Conservation (phyloP, 768 basidiomycete genomes). For the Suillus discolor region DNA sequence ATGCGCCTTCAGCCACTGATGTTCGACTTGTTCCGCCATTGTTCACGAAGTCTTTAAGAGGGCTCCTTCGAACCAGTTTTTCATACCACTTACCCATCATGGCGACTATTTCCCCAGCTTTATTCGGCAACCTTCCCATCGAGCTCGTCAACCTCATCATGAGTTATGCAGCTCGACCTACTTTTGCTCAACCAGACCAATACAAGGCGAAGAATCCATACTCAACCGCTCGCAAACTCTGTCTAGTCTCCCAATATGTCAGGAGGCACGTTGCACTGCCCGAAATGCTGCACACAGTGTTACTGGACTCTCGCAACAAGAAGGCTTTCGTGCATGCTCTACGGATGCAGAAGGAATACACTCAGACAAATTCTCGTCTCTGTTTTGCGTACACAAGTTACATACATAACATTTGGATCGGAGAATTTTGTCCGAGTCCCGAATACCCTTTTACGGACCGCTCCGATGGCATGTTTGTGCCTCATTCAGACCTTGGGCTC, state of each 20-base stretch:
- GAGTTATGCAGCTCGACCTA: constrained; percentile 29
- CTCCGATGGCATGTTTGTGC: constrained; percentile 15
- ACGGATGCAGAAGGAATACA: constrained; percentile 24
- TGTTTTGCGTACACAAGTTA: constrained; percentile 33
- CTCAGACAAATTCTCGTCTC: constrained; percentile 21
- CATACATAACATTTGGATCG: constrained; percentile 39
- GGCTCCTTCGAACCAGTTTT: neutral
- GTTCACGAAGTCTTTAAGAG: neutral
- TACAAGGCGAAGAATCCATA: constrained; percentile 10
- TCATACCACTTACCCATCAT: neutral
- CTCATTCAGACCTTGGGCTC: constrained; percentile 23
- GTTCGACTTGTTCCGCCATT: neutral
- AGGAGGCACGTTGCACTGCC: constrained; percentile 36
- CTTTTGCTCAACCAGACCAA: constrained; percentile 28
- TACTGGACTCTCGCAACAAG: constrained; percentile 20
- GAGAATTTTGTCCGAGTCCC: constrained; percentile 23
- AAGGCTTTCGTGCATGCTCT: constrained; percentile 35
- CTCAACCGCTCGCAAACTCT: constrained; percentile 33
- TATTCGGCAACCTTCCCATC: constrained; percentile 30
- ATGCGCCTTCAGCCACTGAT: neutral
- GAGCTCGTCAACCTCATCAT: constrained; percentile 28
- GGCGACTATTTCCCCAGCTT: constrained; percentile 7
- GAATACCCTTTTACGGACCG: neutral
- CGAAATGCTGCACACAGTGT: constrained; percentile 40
- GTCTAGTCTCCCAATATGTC: constrained; percentile 34